Percentiles rank a stretch among this genome's conserved stretches.
Evolutionary conservation across 176 grass and related monocot species (phyloP).

Genomic region (Aegilops sharonensis): DNA sequence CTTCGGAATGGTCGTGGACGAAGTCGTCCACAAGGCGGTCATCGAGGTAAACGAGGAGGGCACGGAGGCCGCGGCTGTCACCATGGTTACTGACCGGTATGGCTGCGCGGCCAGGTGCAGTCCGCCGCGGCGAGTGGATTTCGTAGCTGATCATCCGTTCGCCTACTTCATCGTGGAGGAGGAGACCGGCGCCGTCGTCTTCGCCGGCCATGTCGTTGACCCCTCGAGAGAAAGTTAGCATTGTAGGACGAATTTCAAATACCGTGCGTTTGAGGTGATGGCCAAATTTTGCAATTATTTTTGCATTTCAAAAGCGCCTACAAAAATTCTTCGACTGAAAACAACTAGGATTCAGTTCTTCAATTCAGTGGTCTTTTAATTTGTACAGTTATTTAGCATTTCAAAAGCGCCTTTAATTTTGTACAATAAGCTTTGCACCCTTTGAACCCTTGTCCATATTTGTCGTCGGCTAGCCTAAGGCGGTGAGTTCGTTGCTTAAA

Average conservation of each 20-base stretch:
- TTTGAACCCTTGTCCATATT: too few relatives aligned
- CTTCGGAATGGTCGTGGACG: background rate
- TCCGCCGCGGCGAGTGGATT: background rate
- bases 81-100: background rate
- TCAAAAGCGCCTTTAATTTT: too few relatives aligned
- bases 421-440: too few relatives aligned
- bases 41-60: constrained; percentile 15
- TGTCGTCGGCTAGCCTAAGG: too few relatives aligned
- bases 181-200: background rate
- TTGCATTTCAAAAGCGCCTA: too few relatives aligned
- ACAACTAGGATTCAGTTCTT: too few relatives aligned
- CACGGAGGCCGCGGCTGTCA: background rate
- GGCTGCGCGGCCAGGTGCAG: background rate
- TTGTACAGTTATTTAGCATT: too few relatives aligned
- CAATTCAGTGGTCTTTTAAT: too few relatives aligned
- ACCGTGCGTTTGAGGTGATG: background rate
- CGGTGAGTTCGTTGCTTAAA: too few relatives aligned
- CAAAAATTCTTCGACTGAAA: too few relatives aligned
- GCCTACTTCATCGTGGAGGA: background rate
- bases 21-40: background rate
- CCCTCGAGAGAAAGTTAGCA: background rate
- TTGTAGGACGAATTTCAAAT: background rate
- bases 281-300: background rate
- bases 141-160: background rate
- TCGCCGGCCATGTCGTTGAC: background rate